phyloP scores from a whole-genome alignment of 495 filamentous ascomycete species.

The Penicillium fimorum region DNA sequence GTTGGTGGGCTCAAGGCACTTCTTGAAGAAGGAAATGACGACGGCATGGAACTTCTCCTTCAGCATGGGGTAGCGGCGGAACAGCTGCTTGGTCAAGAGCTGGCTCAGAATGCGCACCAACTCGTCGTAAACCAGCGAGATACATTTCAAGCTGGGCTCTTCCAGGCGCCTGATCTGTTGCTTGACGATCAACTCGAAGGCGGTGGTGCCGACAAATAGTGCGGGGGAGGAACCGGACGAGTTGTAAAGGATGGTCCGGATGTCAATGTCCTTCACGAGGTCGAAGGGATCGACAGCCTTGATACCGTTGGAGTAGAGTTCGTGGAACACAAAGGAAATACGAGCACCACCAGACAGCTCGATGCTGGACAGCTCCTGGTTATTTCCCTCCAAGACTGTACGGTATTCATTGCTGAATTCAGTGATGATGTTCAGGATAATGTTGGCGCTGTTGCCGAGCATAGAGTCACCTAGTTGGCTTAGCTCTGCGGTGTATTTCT shows the following conservation, averaged over 20 bases:
- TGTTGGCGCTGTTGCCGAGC: slow-evolving; percentile 93
- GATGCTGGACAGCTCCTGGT: slow-evolving; percentile 87
- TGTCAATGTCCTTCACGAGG: slow-evolving; percentile 94
- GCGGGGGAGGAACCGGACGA: slow-evolving; percentile 96
- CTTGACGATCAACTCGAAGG: slow-evolving; percentile 98
- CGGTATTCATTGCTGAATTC: slow-evolving; percentile 98
- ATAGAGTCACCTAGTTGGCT: slow-evolving; percentile 85
- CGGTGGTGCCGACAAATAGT: slow-evolving; percentile 95
- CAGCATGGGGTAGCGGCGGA: slow-evolving; percentile 84
- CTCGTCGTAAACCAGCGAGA: slow-evolving; percentile 95
- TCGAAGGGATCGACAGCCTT: slow-evolving; percentile 99
- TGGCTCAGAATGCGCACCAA: slow-evolving; percentile 92
- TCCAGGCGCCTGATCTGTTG: slow-evolving; percentile 96
- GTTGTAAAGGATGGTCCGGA: slow-evolving; percentile 95
- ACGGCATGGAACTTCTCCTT: slow-evolving; percentile 97
- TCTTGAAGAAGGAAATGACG: slow-evolving; percentile 97
- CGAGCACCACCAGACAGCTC: slow-evolving; percentile 95
- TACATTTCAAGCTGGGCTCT: slow-evolving; percentile 95
- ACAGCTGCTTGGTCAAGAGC: slow-evolving; percentile 82
- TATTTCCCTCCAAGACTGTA: slow-evolving; percentile 93
- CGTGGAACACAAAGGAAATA: slow-evolving; percentile 99
- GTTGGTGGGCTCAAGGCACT: slow-evolving; percentile 94
- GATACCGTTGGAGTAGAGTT: slow-evolving; percentile 95
- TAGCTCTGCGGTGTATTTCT: slow-evolving; percentile 87
- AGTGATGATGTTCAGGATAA: slow-evolving; percentile 97